phyloP scores from a whole-genome alignment of 164 flowering plant genomes.

The Aristolochia contorta region DNA sequence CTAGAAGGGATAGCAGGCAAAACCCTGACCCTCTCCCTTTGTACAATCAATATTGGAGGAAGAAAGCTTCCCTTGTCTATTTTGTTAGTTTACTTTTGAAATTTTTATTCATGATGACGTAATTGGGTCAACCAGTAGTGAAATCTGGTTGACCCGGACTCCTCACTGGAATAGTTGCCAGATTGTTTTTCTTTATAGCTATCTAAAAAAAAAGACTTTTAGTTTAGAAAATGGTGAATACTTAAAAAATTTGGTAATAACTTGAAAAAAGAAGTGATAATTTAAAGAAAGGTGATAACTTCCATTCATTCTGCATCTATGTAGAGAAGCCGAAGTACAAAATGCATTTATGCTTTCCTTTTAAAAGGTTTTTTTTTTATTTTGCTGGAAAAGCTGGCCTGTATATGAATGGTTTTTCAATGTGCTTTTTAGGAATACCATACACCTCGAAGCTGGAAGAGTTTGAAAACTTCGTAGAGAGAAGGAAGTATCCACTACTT shows the following conservation, averaged over 20 bases:
- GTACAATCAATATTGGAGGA: no score
- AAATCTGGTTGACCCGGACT: no score
- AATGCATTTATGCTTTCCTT: neutral
- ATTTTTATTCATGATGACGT: no score
- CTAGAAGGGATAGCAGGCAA: no score
- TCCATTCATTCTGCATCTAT: no score
- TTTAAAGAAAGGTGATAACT: no score
- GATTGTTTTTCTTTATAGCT: neutral
- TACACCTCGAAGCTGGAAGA: conserved; percentile 92
- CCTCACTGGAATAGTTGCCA: neutral
- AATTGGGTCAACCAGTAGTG: no score
- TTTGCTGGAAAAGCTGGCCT: neutral
- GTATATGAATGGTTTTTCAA: neutral
- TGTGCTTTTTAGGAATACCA: conserved; percentile 34
- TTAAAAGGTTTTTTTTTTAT: neutral
- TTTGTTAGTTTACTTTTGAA: no score
- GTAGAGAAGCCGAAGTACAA: neutral
- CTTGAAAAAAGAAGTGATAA: no score
- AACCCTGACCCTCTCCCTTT: no score
- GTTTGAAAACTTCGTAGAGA: conserved; percentile 75
- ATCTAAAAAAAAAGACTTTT: neutral
- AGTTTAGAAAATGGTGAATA: neutral
- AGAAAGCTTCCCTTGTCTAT: no score
- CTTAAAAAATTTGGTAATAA: no score
- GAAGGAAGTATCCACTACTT: conserved; percentile 63